phyloP scores from a whole-genome alignment of 345 rosid genomes.

The Aegle marmelos region DNA sequence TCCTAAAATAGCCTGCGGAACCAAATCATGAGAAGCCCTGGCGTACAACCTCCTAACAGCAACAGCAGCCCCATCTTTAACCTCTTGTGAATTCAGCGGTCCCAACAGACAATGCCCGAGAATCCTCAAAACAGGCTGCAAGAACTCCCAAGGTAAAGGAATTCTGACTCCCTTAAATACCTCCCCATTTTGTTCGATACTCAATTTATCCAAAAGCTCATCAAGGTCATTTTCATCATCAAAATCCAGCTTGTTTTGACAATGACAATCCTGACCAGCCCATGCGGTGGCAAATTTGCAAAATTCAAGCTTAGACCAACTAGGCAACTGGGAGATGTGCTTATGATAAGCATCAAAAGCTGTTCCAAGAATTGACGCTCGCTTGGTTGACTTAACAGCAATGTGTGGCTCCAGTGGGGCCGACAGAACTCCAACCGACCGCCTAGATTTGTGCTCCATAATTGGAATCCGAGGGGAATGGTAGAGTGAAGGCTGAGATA shows the following conservation, averaged over 20 bases:
- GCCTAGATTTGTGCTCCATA: constrained; percentile 27
- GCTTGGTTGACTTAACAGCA: constrained; percentile 79
- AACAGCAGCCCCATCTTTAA: constrained; percentile 69
- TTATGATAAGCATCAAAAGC: constrained; percentile 73
- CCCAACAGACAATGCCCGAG: constrained; percentile 86
- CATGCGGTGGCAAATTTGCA: constrained; percentile 61
- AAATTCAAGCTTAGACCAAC: constrained; percentile 84
- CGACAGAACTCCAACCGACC: constrained; percentile 51
- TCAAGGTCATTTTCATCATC: constrained; percentile 28
- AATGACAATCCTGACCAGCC: constrained; percentile 88
- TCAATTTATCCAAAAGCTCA: constrained; percentile 35
- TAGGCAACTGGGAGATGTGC: constrained; percentile 81
- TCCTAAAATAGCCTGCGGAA: constrained; percentile 85
- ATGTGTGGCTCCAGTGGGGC: constrained; percentile 74
- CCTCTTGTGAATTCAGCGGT: constrained; percentile 71
- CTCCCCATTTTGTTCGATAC: constrained; percentile 30
- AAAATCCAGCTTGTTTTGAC: constrained; percentile 49
- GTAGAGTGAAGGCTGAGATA: constrained; percentile 88
- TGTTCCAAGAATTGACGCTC: constrained; percentile 64
- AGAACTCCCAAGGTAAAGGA: constrained; percentile 92
- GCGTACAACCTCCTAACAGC: constrained; percentile 79
- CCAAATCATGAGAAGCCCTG: constrained; percentile 91
- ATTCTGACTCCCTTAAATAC: constrained; percentile 56
- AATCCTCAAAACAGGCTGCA: constrained; percentile 75
- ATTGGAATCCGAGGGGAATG: constrained; percentile 55